phyloP scores from a whole-genome alignment of 805 yeast genomes.

The Wickerhamiella vanderwaltii region DNA sequence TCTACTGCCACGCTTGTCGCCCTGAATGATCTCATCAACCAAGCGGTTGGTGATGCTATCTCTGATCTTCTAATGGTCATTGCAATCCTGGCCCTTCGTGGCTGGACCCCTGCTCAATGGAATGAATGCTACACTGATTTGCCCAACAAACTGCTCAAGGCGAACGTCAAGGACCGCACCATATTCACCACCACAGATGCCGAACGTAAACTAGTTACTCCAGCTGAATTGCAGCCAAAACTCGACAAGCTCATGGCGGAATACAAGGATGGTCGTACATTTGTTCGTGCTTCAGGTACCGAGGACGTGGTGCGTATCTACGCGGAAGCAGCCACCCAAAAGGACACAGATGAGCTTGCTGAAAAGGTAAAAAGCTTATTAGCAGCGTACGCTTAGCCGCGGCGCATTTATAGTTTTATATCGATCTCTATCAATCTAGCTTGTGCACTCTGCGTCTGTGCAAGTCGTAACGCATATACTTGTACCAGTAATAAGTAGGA shows the following conservation, averaged over 20 bases:
- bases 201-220: slow-evolving; percentile 68
- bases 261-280: slow-evolving; percentile 59
- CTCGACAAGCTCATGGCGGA: slow-evolving; percentile 55
- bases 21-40: slow-evolving; percentile 69
- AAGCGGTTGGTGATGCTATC: slow-evolving; percentile 97
- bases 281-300: slow-evolving; percentile 95
- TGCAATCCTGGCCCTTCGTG: slow-evolving; percentile 44
- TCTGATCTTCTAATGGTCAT: slow-evolving; percentile 79
- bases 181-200: slow-evolving; percentile 79
- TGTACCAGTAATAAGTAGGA: slow-evolving; percentile 68
- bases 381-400: slow-evolving; percentile 8
- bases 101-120: slow-evolving; percentile 61
- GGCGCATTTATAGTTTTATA: background rate
- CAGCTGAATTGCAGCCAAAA: slow-evolving; percentile 59
- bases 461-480: slow-evolving; percentile 32
- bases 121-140: slow-evolving; percentile 63
- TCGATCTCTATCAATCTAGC: background rate
- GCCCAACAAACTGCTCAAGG: slow-evolving; percentile 76
- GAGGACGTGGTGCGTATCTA: slow-evolving; percentile 95
- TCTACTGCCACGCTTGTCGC: slow-evolving; percentile 41
- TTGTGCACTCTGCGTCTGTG: background rate
- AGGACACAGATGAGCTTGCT: slow-evolving; percentile 37
- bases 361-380: slow-evolving; percentile 24
- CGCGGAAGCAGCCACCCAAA: slow-evolving; percentile 62
- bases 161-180: slow-evolving; percentile 68